These are phyloP conservation scores for Mucor indicus DNA, from an alignment of 371 early-diverging fungal genomes.

Conservation along the genomic window DNA sequence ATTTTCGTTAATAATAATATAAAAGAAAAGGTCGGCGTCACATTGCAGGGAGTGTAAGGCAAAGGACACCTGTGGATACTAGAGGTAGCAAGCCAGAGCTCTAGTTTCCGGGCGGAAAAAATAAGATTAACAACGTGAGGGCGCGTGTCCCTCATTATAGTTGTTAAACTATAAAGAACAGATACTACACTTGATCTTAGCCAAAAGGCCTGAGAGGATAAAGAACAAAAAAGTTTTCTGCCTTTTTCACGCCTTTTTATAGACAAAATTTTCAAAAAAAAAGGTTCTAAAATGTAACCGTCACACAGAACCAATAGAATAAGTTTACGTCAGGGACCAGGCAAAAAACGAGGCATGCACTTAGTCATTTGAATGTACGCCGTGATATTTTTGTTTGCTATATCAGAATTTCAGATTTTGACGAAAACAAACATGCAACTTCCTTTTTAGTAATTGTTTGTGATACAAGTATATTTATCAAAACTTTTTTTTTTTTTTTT, in stretches of 20 bases:
- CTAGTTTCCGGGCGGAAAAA: conserved; percentile 40
- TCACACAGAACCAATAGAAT: no score
- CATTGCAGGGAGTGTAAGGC: conserved; percentile 40
- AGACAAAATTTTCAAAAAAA: no score
- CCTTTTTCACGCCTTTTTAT: conserved; percentile 23
- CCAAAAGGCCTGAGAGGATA: conserved; percentile 76
- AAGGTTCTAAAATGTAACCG: no score
- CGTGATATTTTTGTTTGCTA: no score
- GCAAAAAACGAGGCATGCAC: no score
- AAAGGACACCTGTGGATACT: conserved; percentile 36
- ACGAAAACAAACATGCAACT: no score
- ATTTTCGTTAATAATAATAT: conserved; percentile 2
- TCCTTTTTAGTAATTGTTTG: no score
- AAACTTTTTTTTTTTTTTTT: no score
- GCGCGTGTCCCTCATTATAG: conserved; percentile 56
- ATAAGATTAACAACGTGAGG: conserved; percentile 55
- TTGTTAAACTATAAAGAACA: conserved; percentile 78
- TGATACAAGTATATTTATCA: no score
- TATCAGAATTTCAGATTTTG: no score
- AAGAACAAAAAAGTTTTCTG: conserved; percentile 20
- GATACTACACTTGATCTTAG: conserved; percentile 86
- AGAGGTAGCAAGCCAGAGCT: conserved; percentile 41
- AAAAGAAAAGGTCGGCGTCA: conserved; percentile 29
- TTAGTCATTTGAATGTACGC: no score
- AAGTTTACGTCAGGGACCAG: no score